Conservation (phyloP, 2,329 filamentous ascomycete species). For the Botrytis byssoidea region DNA sequence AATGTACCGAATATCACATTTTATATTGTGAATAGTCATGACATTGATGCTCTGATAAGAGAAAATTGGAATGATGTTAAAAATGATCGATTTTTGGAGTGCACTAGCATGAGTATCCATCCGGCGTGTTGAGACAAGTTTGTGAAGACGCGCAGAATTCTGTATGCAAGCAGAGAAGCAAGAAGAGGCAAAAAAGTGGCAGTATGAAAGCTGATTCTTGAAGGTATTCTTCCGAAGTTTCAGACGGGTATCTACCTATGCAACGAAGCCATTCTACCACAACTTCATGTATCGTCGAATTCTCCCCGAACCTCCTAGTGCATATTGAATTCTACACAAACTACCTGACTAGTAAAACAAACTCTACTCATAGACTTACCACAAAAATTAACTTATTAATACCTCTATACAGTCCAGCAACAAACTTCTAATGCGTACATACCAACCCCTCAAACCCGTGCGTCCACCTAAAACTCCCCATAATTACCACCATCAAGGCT, state of each 20-base stretch:
- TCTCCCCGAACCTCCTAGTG: neutral
- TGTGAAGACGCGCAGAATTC: neutral
- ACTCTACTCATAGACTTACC: neutral
- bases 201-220: neutral
- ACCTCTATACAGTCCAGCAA: neutral
- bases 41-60: neutral
- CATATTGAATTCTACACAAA: neutral
- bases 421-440: slow-evolving; percentile 32
- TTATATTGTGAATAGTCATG: neutral
- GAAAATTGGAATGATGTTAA: neutral
- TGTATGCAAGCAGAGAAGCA: neutral
- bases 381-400: neutral
- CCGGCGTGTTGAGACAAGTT: neutral
- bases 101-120: neutral
- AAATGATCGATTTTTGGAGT: neutral
- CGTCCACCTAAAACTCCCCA: slow-evolving; percentile 75
- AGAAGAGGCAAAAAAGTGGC: neutral
- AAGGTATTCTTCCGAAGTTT: neutral
- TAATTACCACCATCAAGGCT: slow-evolving; percentile 62
- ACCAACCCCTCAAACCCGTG: slow-evolving; percentile 48
- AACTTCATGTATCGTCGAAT: neutral
- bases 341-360: neutral
- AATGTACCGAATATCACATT: neutral
- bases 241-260: neutral
- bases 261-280: neutral